phyloP scores from a whole-genome alignment of 495 filamentous ascomycete species.

The Aspergillus cristatus region DNA sequence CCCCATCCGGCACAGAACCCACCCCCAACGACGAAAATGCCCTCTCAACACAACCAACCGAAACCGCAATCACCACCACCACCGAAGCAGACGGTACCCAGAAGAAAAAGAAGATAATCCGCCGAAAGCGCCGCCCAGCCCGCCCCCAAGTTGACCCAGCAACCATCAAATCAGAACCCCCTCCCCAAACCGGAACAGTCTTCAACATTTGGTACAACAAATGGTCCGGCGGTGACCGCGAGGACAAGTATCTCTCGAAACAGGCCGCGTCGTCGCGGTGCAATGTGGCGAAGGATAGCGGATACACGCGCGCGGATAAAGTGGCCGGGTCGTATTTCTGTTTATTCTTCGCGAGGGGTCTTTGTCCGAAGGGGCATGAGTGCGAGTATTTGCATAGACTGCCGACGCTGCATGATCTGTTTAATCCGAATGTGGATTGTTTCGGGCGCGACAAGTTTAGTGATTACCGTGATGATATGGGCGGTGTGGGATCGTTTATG shows the following conservation, averaged over 20 bases:
- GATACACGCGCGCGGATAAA: constrained; percentile 84
- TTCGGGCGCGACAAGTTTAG: constrained; percentile 84
- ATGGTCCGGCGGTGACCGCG: constrained; percentile 88
- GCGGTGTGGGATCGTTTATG: constrained; percentile 83
- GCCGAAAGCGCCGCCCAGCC: constrained; percentile 44
- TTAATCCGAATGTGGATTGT: constrained; percentile 82
- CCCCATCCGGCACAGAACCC: neutral
- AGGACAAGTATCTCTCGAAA: constrained; percentile 79
- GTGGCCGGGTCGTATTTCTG: constrained; percentile 80
- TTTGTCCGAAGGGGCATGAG: constrained; percentile 79
- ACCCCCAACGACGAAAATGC: constrained; percentile 13
- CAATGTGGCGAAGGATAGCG: constrained; percentile 70
- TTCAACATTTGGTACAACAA: constrained; percentile 97
- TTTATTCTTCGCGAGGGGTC: constrained; percentile 75
- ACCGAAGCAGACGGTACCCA: constrained; percentile 14
- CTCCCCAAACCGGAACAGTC: constrained; percentile 81
- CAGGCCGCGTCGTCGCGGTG: constrained; percentile 66
- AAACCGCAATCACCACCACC: constrained; percentile 14
- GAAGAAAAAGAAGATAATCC: constrained; percentile 47
- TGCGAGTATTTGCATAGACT: constrained; percentile 93
- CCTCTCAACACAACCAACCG: constrained; percentile 7
- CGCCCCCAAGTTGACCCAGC: constrained; percentile 73
- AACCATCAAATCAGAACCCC: constrained; percentile 68
- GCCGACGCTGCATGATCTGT: constrained; percentile 73
- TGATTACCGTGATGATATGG: constrained; percentile 95